phyloP scores from a whole-genome alignment of 2,329 filamentous ascomycete genomes.

The Colletotrichum destructivum region DNA sequence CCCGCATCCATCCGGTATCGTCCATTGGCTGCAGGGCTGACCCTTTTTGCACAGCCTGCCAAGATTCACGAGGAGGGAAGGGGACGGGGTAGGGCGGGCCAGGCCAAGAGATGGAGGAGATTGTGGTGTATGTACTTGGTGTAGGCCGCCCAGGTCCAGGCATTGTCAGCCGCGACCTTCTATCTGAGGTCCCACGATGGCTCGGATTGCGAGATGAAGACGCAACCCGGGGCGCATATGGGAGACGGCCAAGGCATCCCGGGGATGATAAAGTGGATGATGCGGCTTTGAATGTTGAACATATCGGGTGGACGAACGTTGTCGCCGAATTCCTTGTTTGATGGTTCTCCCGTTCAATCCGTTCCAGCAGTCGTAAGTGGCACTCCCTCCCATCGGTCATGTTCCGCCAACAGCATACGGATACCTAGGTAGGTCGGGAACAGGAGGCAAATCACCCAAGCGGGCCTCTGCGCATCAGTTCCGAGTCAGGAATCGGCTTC shows the following conservation, averaged over 20 bases:
- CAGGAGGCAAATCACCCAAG: conserved; percentile 14
- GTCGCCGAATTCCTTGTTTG: neutral
- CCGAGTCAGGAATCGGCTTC: conserved; percentile 32
- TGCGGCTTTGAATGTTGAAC: neutral
- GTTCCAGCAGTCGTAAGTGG: conserved; percentile 10
- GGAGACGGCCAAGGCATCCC: conserved; percentile 2
- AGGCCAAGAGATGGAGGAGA: conserved; percentile 30
- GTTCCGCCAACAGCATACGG: conserved; percentile 12
- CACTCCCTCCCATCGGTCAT: conserved; percentile 21
- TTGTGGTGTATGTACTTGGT: neutral
- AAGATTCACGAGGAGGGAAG: conserved; percentile 25
- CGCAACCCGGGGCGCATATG: neutral
- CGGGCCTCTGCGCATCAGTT: conserved; percentile 17
- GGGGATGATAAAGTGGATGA: neutral
- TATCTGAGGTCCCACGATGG: neutral
- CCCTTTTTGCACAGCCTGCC: conserved; percentile 34
- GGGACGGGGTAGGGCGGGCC: conserved; percentile 24
- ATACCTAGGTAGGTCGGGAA: no score
- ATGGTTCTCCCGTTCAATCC: neutral
- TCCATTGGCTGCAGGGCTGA: conserved; percentile 33
- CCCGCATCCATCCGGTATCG: conserved; percentile 13
- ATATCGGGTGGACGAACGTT: neutral
- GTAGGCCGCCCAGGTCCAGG: conserved; percentile 8
- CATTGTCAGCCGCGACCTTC: neutral
- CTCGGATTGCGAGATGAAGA: conserved; percentile 4